Base-by-base conservation (phyloP, 176 grass and related monocot species). In the Triticum dicoccoides region DNA sequence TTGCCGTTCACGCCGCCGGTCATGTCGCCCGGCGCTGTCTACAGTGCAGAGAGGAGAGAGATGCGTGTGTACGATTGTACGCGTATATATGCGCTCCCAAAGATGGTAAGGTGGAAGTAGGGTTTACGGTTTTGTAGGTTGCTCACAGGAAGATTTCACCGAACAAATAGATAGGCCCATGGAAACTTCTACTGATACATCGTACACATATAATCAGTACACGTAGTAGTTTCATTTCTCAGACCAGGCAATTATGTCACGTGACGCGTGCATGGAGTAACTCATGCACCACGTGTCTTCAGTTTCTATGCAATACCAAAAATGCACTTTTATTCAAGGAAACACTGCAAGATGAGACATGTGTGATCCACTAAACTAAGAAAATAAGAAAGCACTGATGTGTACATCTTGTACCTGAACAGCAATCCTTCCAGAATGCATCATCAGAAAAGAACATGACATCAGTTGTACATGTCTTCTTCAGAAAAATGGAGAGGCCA, bases 71-170 rank as follows among this genome's bases (percentile, higher is more conserved):
- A 71, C 20, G 65, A 15, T 44, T n/a, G 20, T 72, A 37, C 65
- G n/a, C 6, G 85, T 81, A 90, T 90, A 82, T 71, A 73, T 87
- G 71, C 47, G 33, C 4, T 68, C 51, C 34, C 65, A 94, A 94
- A 95, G 93, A 95, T 17, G 33, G 93, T 89, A 92, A 88, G 90
- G 90, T 95, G 90, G 76, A 86, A 93, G 69, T 82, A 89, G 69
- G 88, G 90, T 92, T 51, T 78, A 79, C 73, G 17, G 77, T 84
- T 86, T 92, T 92, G 76, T 92, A 92, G 93, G 93, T 92, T 87
- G 80, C 70, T 92, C 90, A 92, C 90, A 84, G 81, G 76, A 92
- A 92, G 91, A 92, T 73, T 88, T 83, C 78, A 73, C 83, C 70
- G 20, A 76, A 81, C 21, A 66, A 69, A 68, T 15, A 54, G 61